phyloP scores from a whole-genome alignment of 139 green algal genomes.

The Chlorella sp. region DNA sequence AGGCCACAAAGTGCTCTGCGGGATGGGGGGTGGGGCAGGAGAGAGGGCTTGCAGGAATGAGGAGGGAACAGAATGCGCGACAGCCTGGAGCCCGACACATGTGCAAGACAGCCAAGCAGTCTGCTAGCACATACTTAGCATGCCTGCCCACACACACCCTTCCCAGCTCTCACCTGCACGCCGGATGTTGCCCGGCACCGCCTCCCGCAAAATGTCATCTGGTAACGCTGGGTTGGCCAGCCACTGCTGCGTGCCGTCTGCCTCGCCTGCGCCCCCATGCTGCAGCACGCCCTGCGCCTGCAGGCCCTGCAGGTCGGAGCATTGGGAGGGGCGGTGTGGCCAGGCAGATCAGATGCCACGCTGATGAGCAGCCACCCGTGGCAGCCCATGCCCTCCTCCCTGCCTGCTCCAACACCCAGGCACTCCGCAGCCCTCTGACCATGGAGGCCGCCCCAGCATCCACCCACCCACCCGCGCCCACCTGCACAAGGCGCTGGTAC shows the following conservation, averaged over 20 bases:
- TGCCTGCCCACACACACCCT: neutral
- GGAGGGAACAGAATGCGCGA: no score
- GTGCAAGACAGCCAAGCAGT: no score
- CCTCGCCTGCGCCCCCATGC: neutral
- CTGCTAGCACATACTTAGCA: no score
- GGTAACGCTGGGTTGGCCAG: constrained; percentile 92
- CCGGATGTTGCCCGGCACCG: constrained; percentile 94
- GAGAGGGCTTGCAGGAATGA: no score
- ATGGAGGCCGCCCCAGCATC: no score
- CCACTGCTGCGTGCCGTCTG: constrained; percentile 50
- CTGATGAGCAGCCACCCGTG: no score
- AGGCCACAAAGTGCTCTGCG: constrained; percentile 97
- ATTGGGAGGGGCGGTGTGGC: no score
- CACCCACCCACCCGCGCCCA: neutral
- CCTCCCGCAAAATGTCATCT: constrained; percentile 89
- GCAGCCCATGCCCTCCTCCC: no score
- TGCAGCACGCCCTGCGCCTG: constrained; percentile 20
- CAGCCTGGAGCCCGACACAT: no score
- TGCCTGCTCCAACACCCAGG: no score
- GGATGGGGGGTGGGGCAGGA: neutral
- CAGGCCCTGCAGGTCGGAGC: constrained; percentile 2
- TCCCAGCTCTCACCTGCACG: constrained; percentile 52
- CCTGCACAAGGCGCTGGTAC: constrained; percentile 87
- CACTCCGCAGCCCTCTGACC: no score
- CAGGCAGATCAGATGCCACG: no score